Base-by-base conservation (phyloP, 805 yeast genomes). In the Hanseniaspora occidentalis region DNA sequence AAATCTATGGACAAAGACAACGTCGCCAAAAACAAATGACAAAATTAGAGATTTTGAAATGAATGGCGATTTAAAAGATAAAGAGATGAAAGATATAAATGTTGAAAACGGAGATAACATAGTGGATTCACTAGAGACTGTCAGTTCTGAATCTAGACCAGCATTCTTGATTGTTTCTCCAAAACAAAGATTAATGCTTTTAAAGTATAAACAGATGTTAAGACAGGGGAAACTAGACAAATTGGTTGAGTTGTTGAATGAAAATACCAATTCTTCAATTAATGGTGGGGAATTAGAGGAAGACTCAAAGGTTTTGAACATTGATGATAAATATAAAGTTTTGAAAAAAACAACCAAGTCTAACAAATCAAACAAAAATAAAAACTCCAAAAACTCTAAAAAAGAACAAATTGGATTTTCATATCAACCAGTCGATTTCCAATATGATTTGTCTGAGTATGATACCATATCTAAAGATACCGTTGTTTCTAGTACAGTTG, bases 361-460 rank as follows among this genome's bases (percentile, higher is more conserved):
- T n/a, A 5, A 31, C n/a, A 31, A 31, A n/a, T 3, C 34, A 17
- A 31, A 5, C 8, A 17, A 31, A 31, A 31, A 31, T 5, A 4
- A 33, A 18, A 33, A 17, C 36, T 13, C 3, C 36, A 31, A 31
- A 10, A 31, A 31, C 6, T 13, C 11, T 17, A 7, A 31, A 6
- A 4, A 14, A 13, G 13, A 31, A 17, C 11, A 31, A 31, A 13
- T 25, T 25, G 4, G 20, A 18, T 18, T 33, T 11, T 11, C 16
- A n/a, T 8, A 18, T 19, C 14, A 19, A 33, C 9, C 55, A 2
- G 59, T 47, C 2, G 49, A 52, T 29, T 51, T 56, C 27, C 56
- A 54, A 37, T 58, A 57, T 36, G 58, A 56, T 41, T 37, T 51
- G 4, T 44, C 57, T 8, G 55, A 51, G 29, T 51, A 49, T 35